Evolutionary conservation across 2,329 filamentous ascomycete genomes (phyloP).

Genomic region (Byssochlamys sp.): DNA sequence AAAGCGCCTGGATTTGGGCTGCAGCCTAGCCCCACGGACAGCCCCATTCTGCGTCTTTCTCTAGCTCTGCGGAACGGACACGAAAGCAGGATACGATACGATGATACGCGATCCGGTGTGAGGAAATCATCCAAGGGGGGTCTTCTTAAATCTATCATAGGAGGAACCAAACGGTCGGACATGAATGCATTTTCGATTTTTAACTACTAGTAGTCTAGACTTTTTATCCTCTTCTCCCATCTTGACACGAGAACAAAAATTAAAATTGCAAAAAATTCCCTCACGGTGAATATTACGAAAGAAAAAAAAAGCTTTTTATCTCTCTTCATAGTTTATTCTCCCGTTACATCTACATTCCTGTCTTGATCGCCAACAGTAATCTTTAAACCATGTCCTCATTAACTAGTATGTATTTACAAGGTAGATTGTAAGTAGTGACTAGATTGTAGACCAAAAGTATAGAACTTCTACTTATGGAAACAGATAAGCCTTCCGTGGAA

Average conservation of each 20-base stretch:
- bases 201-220: slow-evolving; percentile 1
- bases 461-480: too few species aligned
- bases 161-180: neutral
- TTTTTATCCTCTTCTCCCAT: slow-evolving; percentile 8
- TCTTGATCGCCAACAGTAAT: neutral
- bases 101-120: neutral
- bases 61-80: neutral
- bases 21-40: neutral
- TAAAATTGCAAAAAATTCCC: neutral
- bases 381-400: neutral
- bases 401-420: too few species aligned
- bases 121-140: neutral
- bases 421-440: too few species aligned
- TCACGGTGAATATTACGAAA: neutral
- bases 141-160: neutral
- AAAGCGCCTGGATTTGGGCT: neutral
- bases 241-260: slow-evolving; percentile 7
- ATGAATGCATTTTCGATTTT: slow-evolving; percentile 2
- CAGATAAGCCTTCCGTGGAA: too few species aligned
- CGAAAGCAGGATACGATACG: neutral
- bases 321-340: neutral
- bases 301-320: neutral
- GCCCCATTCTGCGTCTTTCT: neutral
- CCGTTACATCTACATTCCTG: neutral
- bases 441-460: too few species aligned